Conservation (phyloP, 306 rosid species). For the Cicer yamashitae region DNA sequence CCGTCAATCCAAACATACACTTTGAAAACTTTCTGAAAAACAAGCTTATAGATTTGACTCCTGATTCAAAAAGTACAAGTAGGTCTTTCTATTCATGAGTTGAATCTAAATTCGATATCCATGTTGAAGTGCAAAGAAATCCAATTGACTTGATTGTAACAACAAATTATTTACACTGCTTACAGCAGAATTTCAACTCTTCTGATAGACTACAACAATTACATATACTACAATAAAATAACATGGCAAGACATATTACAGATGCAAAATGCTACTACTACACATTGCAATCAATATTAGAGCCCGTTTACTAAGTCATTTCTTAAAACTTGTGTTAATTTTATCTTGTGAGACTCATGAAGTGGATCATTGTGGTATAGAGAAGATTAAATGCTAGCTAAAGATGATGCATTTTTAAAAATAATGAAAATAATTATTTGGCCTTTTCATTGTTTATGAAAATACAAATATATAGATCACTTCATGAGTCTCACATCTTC, state of each 20-base stretch:
- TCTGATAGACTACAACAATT: conserved; percentile 39
- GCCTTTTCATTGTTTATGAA: too few species aligned
- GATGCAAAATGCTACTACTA: conserved; percentile 44
- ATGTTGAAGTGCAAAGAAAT: not conserved
- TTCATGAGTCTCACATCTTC: too few species aligned
- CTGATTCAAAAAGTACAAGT: not conserved
- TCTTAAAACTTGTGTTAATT: too few species aligned
- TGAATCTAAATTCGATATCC: not conserved
- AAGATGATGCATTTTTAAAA: too few species aligned
- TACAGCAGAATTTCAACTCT: conserved; percentile 34
- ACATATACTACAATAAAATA: conserved; percentile 38
- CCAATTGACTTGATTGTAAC: conserved; percentile 20
- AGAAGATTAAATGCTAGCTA: too few species aligned
- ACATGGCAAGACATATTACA: conserved; percentile 19
- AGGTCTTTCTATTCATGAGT: not conserved
- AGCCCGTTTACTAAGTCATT: not conserved
- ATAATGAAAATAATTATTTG: too few species aligned
- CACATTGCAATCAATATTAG: conserved; percentile 40
- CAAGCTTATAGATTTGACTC: not conserved
- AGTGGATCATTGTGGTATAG: too few species aligned
- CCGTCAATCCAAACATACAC: too few species aligned
- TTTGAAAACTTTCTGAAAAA: not conserved
- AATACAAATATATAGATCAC: too few species aligned
- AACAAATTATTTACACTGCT: conserved; percentile 50
- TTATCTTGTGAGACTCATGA: too few species aligned